These are phyloP conservation scores for Kwoniella dejecticola DNA, from an alignment of 768 basidiomycete genomes.

Conservation along the genomic window DNA sequence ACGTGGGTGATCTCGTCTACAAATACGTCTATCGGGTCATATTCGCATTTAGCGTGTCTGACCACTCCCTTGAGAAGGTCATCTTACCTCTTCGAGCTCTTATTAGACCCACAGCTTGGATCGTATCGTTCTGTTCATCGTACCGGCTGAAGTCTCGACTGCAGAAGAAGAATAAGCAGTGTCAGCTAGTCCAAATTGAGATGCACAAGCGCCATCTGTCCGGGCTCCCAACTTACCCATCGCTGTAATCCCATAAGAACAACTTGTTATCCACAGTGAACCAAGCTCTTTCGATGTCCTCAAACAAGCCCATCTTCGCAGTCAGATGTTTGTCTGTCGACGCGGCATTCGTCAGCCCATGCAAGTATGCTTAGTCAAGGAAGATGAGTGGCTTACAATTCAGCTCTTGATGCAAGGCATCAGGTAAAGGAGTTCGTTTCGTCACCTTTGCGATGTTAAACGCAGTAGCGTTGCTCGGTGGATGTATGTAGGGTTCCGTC, in stretches of 20 bases:
- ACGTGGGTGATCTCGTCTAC: slow-evolving; percentile 87
- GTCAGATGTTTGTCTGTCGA: slow-evolving; percentile 40
- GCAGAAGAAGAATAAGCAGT: neutral
- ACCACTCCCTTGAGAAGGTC: neutral
- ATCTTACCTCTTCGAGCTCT: slow-evolving; percentile 60
- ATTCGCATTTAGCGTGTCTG: neutral
- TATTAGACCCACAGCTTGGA: slow-evolving; percentile 84
- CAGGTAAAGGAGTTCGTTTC: slow-evolving; percentile 37
- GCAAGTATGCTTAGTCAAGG: neutral
- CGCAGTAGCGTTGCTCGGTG: slow-evolving; percentile 21
- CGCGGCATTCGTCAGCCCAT: neutral
- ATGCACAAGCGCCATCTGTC: too few relatives aligned
- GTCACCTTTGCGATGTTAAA: slow-evolving; percentile 31
- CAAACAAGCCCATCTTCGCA: slow-evolving; percentile 73
- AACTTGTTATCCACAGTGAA: slow-evolving; percentile 91
- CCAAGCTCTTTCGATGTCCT: slow-evolving; percentile 93
- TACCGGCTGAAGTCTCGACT: slow-evolving; percentile 92
- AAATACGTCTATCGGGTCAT: slow-evolving; percentile 63
- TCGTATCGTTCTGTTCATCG: slow-evolving; percentile 84
- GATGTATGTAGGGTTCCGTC: slow-evolving; percentile 29
- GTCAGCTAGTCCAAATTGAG: too few relatives aligned
- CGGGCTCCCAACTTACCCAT: slow-evolving; percentile 89
- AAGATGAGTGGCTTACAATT: slow-evolving; percentile 29
- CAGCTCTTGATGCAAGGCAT: slow-evolving; percentile 46
- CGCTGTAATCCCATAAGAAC: slow-evolving; percentile 93